Base-by-base conservation (phyloP, 352 stramenopile species). In the Thraustotheca clavata region DNA sequence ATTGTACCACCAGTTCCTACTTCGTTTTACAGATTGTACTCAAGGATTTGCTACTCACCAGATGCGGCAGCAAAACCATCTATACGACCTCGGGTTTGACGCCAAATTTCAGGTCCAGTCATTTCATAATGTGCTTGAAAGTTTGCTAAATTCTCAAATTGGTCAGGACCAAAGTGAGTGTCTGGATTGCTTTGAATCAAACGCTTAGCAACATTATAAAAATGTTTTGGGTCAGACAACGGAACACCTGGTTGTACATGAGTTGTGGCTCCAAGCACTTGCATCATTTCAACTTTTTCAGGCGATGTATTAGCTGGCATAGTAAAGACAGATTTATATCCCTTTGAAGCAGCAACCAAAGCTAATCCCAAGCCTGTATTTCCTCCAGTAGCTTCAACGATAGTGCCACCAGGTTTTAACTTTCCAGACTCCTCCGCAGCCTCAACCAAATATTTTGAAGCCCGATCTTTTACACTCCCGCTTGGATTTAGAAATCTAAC, bases 391-490 rank as follows among this genome's bases (percentile, higher is more conserved):
- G 89, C 88, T 61, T 91, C 80, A 29, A 89, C 77, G 55, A 91
- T 68, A 2, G 75, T 87, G 18, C 75, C 73, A 34, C 76, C 83
- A 1, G 76, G 77, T 33, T 78, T 74, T 40, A 98, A 83, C 49
- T 91, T 55, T 0, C 92, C 94, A 5, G 75, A 76, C 39, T 82
- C 69, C 76, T 98, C 92, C 3, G 91, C 92, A 59, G 97, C 77
- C n/a, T 82, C 69, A 69, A 98, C 96, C 74, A 98, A 84, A n/a
- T 75, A 88, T 46, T 95, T 87, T 40, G 89, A 90, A 11, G 96
- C 92, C 31, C 94, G 91, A 74, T 98, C 94, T 74, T 98, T 98
- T 67, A 98, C 88, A 26, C 78, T 95, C 11, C 93, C 94, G 63
- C 89, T 90, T 20, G 95, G 95, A 69, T 98, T 98, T 68, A 86